Conservation (phyloP, 305 asterid genomes). For the Fraxinus floribunda region DNA sequence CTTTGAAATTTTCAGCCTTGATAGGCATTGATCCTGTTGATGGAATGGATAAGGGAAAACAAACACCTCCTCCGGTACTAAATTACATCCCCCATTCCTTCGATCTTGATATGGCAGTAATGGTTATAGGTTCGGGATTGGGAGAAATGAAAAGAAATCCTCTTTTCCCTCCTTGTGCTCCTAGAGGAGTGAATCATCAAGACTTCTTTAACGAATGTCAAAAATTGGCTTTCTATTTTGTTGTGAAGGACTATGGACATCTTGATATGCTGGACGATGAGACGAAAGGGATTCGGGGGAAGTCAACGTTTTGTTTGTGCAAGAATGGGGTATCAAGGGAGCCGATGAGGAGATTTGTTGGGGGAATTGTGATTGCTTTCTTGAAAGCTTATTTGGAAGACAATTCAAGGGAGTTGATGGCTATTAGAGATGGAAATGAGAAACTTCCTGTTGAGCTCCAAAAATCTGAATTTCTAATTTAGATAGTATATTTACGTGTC, state of each 20-base stretch:
- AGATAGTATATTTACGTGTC: neutral
- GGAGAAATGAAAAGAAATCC: conserved; percentile 67
- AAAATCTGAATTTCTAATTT: conserved; percentile 39
- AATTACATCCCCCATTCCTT: conserved; percentile 62
- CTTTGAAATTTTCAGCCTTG: conserved; percentile 57
- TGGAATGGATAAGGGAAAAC: conserved; percentile 69
- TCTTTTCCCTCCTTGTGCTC: conserved; percentile 81
- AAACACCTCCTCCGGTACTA: conserved; percentile 74
- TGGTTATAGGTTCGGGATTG: conserved; percentile 72
- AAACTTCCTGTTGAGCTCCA: conserved; percentile 58
- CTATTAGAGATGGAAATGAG: conserved; percentile 43
- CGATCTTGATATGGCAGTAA: conserved; percentile 44
- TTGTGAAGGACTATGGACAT: conserved; percentile 83
- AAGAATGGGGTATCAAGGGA: conserved; percentile 64
- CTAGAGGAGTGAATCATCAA: conserved; percentile 76
- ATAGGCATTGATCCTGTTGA: conserved; percentile 90
- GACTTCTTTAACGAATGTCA: conserved; percentile 69
- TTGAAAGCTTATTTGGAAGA: conserved; percentile 63
- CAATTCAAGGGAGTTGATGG: conserved; percentile 39
- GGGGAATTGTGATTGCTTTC: conserved; percentile 70
- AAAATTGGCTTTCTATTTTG: conserved; percentile 58
- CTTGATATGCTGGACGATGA: conserved; percentile 83
- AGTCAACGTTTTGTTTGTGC: conserved; percentile 60
- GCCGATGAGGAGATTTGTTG: conserved; percentile 86
- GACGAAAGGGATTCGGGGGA: conserved; percentile 72